A percentile compares a stretch with the other conserved stretches of the same genome.
Evolutionary conservation across 768 basidiomycete genomes (phyloP).

Genomic region (Ramaria rubella): DNA sequence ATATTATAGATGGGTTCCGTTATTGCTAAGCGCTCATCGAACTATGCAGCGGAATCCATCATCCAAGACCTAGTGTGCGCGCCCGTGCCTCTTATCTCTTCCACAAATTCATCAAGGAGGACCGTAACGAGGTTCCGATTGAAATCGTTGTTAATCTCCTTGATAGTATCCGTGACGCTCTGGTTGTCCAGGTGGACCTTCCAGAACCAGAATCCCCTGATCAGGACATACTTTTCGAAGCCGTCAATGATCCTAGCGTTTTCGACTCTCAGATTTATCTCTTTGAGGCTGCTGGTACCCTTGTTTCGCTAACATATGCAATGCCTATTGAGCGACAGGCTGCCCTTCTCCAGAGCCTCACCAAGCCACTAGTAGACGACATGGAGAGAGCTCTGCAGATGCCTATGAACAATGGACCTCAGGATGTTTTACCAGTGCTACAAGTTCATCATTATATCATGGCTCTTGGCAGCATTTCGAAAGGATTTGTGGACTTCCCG

Average conservation of each 20-base stretch:
- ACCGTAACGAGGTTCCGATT: slow-evolving; percentile 66
- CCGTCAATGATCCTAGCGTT: slow-evolving; percentile 59
- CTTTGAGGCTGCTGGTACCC: slow-evolving; percentile 84
- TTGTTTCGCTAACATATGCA: slow-evolving; percentile 70
- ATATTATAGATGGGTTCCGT: not conserved
- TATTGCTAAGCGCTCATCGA: not conserved
- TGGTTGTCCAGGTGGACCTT: slow-evolving; percentile 67
- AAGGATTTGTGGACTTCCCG: slow-evolving; percentile 93
- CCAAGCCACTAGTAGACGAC: slow-evolving; percentile 75
- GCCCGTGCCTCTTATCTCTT: slow-evolving; percentile 88
- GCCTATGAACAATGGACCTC: slow-evolving; percentile 48
- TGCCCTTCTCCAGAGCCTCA: slow-evolving; percentile 63
- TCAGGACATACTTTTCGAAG: slow-evolving; percentile 64
- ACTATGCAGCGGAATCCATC: slow-evolving; percentile 73
- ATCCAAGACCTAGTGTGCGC: slow-evolving; percentile 57
- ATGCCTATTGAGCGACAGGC: slow-evolving; percentile 61
- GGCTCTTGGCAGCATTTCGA: slow-evolving; percentile 90
- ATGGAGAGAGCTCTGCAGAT: slow-evolving; percentile 34
- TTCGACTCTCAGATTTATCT: slow-evolving; percentile 93
- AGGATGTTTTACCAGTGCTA: slow-evolving; percentile 73
- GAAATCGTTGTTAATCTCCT: slow-evolving; percentile 68
- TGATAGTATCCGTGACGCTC: slow-evolving; percentile 66
- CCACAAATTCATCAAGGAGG: slow-evolving; percentile 83
- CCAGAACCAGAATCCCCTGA: slow-evolving; percentile 71
- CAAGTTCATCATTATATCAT: slow-evolving; percentile 89